Conservation (phyloP, 306 rosid genomes). For the Psophocarpus tetragonolobus region DNA sequence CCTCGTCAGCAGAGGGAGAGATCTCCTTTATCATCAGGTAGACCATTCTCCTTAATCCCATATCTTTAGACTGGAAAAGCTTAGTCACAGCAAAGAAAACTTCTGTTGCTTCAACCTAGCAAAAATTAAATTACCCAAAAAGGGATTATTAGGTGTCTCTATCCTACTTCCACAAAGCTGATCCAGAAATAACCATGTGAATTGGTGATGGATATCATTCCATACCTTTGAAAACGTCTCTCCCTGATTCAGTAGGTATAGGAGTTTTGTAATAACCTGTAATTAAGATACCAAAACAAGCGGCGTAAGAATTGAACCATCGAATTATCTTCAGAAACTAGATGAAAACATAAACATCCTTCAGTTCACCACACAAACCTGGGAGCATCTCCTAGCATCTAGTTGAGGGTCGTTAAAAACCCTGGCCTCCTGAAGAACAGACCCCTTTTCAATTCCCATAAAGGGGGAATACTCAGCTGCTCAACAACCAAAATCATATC, state of each 20-base stretch:
- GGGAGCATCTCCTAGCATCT: conserved; percentile 97
- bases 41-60: conserved; percentile 98
- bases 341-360: conserved; percentile 18
- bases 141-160: conserved; percentile 23
- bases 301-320: conserved; percentile 32
- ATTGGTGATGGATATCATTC: conserved; percentile 31
- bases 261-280: conserved; percentile 92
- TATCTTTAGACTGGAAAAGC: conserved; percentile 95
- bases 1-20: conserved; percentile 99
- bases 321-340: conserved; percentile 26
- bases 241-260: conserved; percentile 95
- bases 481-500: conserved; percentile 35
- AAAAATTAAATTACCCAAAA: conserved; percentile 14
- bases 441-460: conserved; percentile 94
- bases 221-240: conserved; percentile 90
- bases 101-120: conserved; percentile 92
- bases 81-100: conserved; percentile 98
- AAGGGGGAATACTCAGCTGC: conserved; percentile 90
- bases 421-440: conserved; percentile 97
- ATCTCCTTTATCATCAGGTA: conserved; percentile 93
- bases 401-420: conserved; percentile 98
- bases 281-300: conserved; percentile 26
- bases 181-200: conserved; percentile 29
- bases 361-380: conserved; percentile 53
- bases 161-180: neutral